Evolutionary conservation across 2,329 filamentous ascomycete genomes (phyloP).

Genomic region (Penicillium concentricum): DNA sequence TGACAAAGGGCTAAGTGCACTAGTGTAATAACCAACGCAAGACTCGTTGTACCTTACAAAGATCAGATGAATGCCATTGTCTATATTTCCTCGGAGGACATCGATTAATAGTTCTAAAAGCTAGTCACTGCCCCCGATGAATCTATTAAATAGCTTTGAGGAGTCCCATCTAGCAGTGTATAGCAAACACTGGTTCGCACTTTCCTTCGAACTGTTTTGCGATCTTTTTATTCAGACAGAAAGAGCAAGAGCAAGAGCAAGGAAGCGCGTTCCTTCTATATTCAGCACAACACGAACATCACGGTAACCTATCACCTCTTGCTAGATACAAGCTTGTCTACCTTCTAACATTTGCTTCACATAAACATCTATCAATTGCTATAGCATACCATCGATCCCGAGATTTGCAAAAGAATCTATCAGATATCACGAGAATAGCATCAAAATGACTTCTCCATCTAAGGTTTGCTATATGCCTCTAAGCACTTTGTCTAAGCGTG

Average conservation of each 20-base stretch:
- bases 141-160: background rate
- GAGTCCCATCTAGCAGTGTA: background rate
- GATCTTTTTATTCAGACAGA: background rate
- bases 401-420: background rate
- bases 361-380: background rate
- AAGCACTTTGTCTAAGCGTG: too few relatives aligned
- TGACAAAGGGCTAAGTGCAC: background rate
- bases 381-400: background rate
- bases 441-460: background rate
- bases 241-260: background rate
- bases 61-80: conserved; percentile 1
- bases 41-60: background rate
- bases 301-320: background rate
- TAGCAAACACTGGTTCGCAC: background rate
- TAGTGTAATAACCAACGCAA: too few relatives aligned
- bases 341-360: background rate
- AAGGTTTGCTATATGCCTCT: background rate
- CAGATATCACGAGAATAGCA: background rate
- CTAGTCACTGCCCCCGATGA: background rate
- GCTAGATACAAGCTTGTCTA: background rate
- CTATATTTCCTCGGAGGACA: background rate
- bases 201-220: background rate
- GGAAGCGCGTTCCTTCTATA: background rate
- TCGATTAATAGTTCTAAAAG: background rate
- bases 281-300: background rate